Evolutionary conservation across 2,329 filamentous ascomycete species (phyloP).

Genomic region (Colletotrichum falcatum): DNA sequence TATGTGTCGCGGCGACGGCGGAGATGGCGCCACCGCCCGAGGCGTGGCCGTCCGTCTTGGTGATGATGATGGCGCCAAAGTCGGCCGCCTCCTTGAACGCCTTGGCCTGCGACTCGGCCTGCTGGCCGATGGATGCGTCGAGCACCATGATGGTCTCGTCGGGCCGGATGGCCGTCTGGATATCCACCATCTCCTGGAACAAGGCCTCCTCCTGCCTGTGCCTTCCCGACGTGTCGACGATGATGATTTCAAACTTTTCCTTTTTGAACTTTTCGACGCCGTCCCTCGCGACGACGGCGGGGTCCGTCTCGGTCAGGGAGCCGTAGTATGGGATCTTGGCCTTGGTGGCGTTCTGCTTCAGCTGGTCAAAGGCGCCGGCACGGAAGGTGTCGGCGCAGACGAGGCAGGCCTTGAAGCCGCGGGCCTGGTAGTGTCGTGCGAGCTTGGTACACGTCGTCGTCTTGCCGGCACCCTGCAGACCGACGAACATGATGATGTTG

Average conservation of each 20-base stretch:
- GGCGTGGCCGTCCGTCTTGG: constrained; percentile 96
- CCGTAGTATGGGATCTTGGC: constrained; percentile 99
- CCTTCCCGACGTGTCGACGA: constrained; percentile 95
- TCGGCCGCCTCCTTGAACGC: constrained; percentile 98
- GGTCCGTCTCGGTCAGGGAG: constrained; percentile 95
- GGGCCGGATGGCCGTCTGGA: constrained; percentile 88
- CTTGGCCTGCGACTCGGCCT: constrained; percentile 92
- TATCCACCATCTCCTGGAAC: constrained; percentile 98
- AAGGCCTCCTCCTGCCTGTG: constrained; percentile 95
- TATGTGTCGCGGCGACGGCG: constrained; percentile 94
- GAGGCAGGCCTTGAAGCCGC: constrained; percentile 91
- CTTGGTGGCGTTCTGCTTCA: constrained; percentile 99
- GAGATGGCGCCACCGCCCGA: constrained; percentile 97
- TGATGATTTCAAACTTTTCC: constrained; percentile 97
- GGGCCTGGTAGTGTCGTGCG: constrained; percentile 91
- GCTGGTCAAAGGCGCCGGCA: constrained; percentile 96
- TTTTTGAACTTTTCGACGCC: constrained; percentile 99
- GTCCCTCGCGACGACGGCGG: constrained; percentile 91
- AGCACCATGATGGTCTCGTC: constrained; percentile 99
- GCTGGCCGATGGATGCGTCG: constrained; percentile 95
- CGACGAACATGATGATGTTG: constrained; percentile 99
- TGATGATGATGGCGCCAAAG: constrained; percentile 98
- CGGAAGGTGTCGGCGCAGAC: constrained; percentile 99
- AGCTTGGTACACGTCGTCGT: constrained; percentile 99
- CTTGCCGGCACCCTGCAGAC: constrained; percentile 96